phyloP scores from a whole-genome alignment of 495 filamentous ascomycete species.

The Penicillium simplicissimum region DNA sequence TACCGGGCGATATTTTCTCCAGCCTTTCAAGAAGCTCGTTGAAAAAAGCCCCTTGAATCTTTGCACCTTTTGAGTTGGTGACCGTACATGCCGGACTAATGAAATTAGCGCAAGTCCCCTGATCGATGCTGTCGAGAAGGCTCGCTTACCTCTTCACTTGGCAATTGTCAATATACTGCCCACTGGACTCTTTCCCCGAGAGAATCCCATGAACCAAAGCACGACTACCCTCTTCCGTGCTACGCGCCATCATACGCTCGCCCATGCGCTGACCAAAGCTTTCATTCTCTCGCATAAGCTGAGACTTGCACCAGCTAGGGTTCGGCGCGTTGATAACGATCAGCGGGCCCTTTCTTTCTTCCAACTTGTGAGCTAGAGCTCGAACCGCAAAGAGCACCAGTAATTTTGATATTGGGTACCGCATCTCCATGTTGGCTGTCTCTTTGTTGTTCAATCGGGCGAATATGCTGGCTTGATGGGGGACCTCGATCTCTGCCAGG shows the following conservation, averaged over 20 bases:
- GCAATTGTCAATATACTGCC: slow-evolving; percentile 38
- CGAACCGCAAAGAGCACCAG: slow-evolving; percentile 32
- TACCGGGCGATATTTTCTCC: slow-evolving; percentile 15
- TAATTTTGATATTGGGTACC: slow-evolving; percentile 35
- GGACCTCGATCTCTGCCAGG: slow-evolving; percentile 22
- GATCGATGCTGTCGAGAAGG: background rate
- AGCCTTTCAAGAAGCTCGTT: slow-evolving; percentile 18
- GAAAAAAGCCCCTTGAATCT: slow-evolving; percentile 18
- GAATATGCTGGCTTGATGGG: slow-evolving; percentile 21
- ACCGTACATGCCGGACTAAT: slow-evolving; percentile 12
- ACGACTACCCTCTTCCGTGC: slow-evolving; percentile 39
- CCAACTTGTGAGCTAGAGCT: slow-evolving; percentile 26
- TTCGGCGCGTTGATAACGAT: slow-evolving; percentile 23
- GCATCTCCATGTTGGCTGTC: slow-evolving; percentile 27
- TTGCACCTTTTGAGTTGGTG: slow-evolving; percentile 5
- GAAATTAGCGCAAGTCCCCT: slow-evolving; percentile 5
- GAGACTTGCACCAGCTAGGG: slow-evolving; percentile 24
- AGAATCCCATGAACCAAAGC: slow-evolving; percentile 35
- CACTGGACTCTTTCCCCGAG: slow-evolving; percentile 31
- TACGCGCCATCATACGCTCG: slow-evolving; percentile 33
- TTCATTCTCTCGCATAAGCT: slow-evolving; percentile 8
- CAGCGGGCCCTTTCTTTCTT: slow-evolving; percentile 2
- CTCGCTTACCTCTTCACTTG: slow-evolving; percentile 20
- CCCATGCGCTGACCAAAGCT: slow-evolving; percentile 12
- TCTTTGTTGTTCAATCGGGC: slow-evolving; percentile 25